These are phyloP conservation scores for Capsella rubella DNA, from an alignment of 441 rosid genomes.

Conservation along the genomic window DNA sequence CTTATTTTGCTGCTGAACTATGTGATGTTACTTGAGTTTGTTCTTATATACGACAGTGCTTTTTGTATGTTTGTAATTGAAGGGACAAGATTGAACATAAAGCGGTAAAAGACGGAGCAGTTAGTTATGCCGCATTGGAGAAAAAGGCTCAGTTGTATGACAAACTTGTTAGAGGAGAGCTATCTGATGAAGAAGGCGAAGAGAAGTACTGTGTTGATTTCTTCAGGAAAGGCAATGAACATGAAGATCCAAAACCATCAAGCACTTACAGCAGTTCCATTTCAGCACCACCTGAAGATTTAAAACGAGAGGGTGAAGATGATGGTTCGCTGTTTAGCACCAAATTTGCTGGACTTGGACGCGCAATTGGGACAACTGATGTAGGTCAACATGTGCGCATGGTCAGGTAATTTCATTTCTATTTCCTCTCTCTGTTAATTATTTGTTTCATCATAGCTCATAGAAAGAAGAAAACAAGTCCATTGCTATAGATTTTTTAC, in stretches of 20 bases:
- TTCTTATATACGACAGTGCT: slow-evolving; percentile 1
- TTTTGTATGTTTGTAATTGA: slow-evolving; percentile 20
- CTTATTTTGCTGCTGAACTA: neutral
- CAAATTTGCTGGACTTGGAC: slow-evolving; percentile 69
- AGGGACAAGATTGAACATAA: slow-evolving; percentile 95
- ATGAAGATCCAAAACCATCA: slow-evolving; percentile 47
- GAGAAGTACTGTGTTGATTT: slow-evolving; percentile 96
- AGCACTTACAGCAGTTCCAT: slow-evolving; percentile 31
- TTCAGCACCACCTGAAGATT: slow-evolving; percentile 45
- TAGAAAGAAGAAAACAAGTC: neutral
- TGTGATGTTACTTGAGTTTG: neutral
- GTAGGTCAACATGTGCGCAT: slow-evolving; percentile 76
- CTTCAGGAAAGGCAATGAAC: slow-evolving; percentile 67
- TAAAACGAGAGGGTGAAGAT: slow-evolving; percentile 45
- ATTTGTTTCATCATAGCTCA: neutral
- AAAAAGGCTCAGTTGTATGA: slow-evolving; percentile 89
- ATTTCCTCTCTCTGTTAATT: neutral
- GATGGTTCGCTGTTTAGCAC: slow-evolving; percentile 54
- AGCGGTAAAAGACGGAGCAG: slow-evolving; percentile 80
- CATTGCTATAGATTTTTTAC: neutral
- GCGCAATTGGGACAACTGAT: slow-evolving; percentile 61
- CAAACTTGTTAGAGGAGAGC: slow-evolving; percentile 78
- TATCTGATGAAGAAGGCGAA: slow-evolving; percentile 83
- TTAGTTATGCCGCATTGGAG: slow-evolving; percentile 87
- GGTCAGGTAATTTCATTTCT: slow-evolving; percentile 62